Base-by-base conservation (phyloP, 2,329 filamentous ascomycete species). In the Eutypella sp. region DNA sequence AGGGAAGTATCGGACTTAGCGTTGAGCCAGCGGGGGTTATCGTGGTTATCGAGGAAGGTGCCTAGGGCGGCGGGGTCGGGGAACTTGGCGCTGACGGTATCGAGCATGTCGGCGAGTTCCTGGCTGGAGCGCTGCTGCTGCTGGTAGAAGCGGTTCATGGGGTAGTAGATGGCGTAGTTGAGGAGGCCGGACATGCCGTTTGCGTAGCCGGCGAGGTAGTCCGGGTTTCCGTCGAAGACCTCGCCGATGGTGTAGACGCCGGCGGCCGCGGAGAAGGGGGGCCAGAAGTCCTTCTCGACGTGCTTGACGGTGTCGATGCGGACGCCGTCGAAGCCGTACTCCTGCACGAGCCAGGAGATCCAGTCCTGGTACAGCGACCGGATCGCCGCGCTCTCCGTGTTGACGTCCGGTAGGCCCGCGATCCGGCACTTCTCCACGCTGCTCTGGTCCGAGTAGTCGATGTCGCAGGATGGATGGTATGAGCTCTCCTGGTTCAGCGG, bases 301-400 rank as follows among this genome's bases (percentile, higher is more conserved):
- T 84, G 78, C 62, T 80, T 82, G 50, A 78, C 78, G 0, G 77
- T 81, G 51, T 84, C 80, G 53, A 83, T 75, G 27, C 80, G 76
- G 10, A 82, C 66, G 3, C 79, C 78, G 57, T 81, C 80, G 67
- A 85, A 81, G 16, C 68, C 70, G 57, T 84, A 87, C 50, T 81
- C 77, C 3, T 69, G 59, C 2, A 86, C 75, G 0, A 86, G 67
- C 36, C 67, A 66, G 16, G 59, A 61, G 53, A 87, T 70, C 84
- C 84, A 87, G n/a, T 67, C 61, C 44, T 78, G 67, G 59, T 77
- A 79, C 3, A 77, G 65, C 15, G 60, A 59, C 22, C 72, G 69
- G 9, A 86, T 75, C 1, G 62, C 60, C 0, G 64, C 44, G 24
- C 70, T 67, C 36, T 76, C 71, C 0, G 83, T 87, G 46, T 78